phyloP scores from a whole-genome alignment of 352 stramenopile species.

The Phytophthora citrophthora region DNA sequence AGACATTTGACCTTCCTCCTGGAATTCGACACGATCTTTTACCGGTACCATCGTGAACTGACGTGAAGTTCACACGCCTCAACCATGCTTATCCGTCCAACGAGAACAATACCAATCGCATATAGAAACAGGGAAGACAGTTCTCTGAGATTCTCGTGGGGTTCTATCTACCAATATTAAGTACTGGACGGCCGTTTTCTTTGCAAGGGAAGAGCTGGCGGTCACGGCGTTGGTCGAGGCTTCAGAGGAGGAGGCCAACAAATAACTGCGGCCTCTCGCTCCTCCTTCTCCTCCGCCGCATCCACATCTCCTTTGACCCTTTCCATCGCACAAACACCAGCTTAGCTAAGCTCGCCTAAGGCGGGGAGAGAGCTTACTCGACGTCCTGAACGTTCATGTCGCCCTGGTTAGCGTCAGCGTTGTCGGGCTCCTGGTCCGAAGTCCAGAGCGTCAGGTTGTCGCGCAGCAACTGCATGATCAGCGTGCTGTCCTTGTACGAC shows the following conservation, averaged over 20 bases:
- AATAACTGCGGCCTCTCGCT: conserved; percentile 37
- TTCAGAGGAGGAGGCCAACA: conserved; percentile 38
- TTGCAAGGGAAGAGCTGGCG: background rate
- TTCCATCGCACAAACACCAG: conserved; percentile 1
- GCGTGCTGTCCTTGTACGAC: conserved; percentile 99
- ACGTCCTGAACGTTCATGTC: conserved; percentile 89
- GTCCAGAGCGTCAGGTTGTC: conserved; percentile 99
- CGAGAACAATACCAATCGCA: background rate
- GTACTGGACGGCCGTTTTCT: conserved; percentile 23
- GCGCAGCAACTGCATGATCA: conserved; percentile 99
- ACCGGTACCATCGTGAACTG: background rate
- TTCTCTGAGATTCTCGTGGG: conserved; percentile 21
- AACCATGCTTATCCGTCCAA: conserved; percentile 1
- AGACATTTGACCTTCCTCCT: too few relatives aligned
- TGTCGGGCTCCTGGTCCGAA: conserved; percentile 93
- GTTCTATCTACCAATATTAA: conserved; percentile 57
- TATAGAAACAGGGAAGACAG: conserved; percentile 30
- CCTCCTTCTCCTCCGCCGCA: conserved; percentile 11
- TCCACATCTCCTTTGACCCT: conserved; percentile 22
- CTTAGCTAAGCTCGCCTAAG: conserved; percentile 29
- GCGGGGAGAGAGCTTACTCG: conserved; percentile 42
- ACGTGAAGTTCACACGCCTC: background rate
- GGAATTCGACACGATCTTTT: too few relatives aligned
- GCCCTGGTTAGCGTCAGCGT: conserved; percentile 90
- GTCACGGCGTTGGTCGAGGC: conserved; percentile 12